Evolutionary conservation across 345 rosid genomes (phyloP).

Genomic region (Populus davidiana): DNA sequence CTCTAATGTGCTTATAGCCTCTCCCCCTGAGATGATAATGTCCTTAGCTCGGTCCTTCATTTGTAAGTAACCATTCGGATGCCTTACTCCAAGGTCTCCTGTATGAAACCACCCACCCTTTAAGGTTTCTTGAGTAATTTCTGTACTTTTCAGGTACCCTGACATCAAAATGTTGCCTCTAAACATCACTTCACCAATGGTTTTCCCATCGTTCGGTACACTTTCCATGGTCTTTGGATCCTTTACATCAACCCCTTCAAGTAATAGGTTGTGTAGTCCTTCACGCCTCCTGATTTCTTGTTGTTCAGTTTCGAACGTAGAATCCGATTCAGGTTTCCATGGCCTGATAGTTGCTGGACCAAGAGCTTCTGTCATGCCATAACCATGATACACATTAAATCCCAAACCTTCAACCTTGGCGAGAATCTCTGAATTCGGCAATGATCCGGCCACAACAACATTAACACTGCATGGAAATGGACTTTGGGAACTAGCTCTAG

Average conservation of each 20-base stretch:
- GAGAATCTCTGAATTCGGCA: conserved; percentile 22
- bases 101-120: conserved; percentile 62
- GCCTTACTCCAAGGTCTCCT: conserved; percentile 49
- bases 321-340: conserved; percentile 23
- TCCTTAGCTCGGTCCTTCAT: conserved; percentile 61
- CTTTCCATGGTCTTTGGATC: conserved; percentile 46
- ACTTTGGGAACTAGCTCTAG: neutral
- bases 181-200: conserved; percentile 58
- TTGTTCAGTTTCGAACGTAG: neutral
- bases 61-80: conserved; percentile 48
- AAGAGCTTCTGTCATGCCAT: conserved; percentile 61
- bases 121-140: conserved; percentile 49
- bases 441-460: conserved; percentile 38
- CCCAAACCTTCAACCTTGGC: conserved; percentile 41
- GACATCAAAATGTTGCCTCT: conserved; percentile 52
- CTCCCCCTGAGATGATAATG: conserved; percentile 20
- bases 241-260: conserved; percentile 52
- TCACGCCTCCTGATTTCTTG: conserved; percentile 9
- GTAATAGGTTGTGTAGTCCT: conserved; percentile 32
- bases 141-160: conserved; percentile 48
- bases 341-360: conserved; percentile 44
- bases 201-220: conserved; percentile 50
- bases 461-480: conserved; percentile 24
- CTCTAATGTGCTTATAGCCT: conserved; percentile 43
- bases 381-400: conserved; percentile 38